These are phyloP conservation scores for Hebeloma cylindrosporum DNA, from an alignment of 768 basidiomycete species.

Conservation along the genomic window DNA sequence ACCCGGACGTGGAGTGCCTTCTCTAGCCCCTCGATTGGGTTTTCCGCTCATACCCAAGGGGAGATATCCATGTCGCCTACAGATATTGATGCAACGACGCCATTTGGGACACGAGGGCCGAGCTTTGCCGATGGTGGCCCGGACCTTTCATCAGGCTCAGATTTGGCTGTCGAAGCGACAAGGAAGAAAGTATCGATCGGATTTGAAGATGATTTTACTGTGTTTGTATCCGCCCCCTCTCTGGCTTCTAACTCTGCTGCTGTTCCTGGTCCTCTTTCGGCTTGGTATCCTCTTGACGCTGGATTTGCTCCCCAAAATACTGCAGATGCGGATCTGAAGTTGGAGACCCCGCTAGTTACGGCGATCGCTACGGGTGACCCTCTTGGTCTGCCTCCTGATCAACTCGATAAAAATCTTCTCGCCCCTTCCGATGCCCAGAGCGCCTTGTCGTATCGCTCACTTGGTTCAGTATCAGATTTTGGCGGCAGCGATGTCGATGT, in stretches of 20 bases:
- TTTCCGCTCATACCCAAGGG: no score
- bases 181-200: slow-evolving; percentile 29
- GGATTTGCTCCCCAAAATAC: slow-evolving; percentile 1
- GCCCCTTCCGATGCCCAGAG: slow-evolving; percentile 9
- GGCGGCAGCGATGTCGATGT: slow-evolving; percentile 40
- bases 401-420: no score
- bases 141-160: not conserved
- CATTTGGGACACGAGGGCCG: slow-evolving; percentile 8
- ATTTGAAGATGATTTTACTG: slow-evolving; percentile 82
- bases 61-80: no score
- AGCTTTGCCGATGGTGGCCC: not conserved
- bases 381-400: slow-evolving; percentile 3
- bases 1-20: no score
- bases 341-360: slow-evolving; percentile 2
- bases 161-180: not conserved
- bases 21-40: no score
- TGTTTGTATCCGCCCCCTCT: slow-evolving; percentile 63
- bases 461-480: slow-evolving; percentile 63
- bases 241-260: slow-evolving; percentile 14
- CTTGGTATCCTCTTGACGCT: not conserved
- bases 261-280: not conserved
- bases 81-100: no score
- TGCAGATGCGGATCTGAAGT: not conserved
- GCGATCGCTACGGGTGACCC: slow-evolving; percentile 4
- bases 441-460: slow-evolving; percentile 54